Evolutionary conservation across 768 basidiomycete genomes (phyloP).

Genomic region (Termitomyces sp.): DNA sequence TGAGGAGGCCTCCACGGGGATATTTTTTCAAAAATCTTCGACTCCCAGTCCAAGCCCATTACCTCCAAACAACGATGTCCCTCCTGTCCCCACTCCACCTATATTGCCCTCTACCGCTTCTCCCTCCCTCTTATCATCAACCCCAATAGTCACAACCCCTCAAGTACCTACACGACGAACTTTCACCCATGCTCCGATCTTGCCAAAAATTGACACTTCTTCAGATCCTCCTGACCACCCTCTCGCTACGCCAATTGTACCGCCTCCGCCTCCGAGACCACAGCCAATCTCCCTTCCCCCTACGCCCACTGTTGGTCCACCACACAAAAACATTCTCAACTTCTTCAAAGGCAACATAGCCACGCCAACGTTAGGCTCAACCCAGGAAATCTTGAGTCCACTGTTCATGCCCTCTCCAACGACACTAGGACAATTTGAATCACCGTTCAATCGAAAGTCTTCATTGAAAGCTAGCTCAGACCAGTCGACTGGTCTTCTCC

Average conservation of each 20-base stretch:
- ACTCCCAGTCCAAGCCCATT: conserved; percentile 16
- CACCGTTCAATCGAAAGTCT: not conserved
- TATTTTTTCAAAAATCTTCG: conserved; percentile 7
- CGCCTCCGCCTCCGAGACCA: conserved; percentile 34
- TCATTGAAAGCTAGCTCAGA: not conserved
- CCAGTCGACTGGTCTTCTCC: conserved; percentile 8
- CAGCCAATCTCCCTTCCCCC: conserved; percentile 45
- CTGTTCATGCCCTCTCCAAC: conserved; percentile 33
- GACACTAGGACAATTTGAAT: conserved; percentile 16
- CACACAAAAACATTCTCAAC: conserved; percentile 27
- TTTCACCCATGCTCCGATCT: conserved; percentile 16
- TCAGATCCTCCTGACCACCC: not conserved
- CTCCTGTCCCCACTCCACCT: conserved; percentile 13
- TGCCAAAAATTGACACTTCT: conserved; percentile 22
- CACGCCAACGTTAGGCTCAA: conserved; percentile 18
- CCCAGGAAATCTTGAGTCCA: conserved; percentile 40
- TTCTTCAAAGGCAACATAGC: conserved; percentile 28
- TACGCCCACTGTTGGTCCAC: conserved; percentile 33
- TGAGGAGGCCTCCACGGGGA: not conserved
- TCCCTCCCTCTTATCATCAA: not conserved
- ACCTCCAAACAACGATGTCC: conserved; percentile 1
- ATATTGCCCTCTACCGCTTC: conserved; percentile 6
- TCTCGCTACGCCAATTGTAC: conserved; percentile 22
- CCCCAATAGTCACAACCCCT: conserved; percentile 1
- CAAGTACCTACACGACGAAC: conserved; percentile 14